Evolutionary conservation across 257 asterid species (phyloP).

Genomic region (Plectranthus barbatus): DNA sequence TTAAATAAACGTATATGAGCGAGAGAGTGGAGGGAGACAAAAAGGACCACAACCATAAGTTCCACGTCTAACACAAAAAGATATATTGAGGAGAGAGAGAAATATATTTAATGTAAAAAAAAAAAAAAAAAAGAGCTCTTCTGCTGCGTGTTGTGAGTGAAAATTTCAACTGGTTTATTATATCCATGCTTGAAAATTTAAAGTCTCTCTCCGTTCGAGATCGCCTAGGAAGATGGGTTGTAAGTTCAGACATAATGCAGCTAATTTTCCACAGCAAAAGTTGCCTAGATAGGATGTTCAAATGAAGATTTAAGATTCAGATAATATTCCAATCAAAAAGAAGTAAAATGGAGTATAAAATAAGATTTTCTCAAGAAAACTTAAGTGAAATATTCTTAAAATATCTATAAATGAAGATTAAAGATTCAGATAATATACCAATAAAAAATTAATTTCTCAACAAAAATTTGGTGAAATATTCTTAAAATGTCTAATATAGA

Average conservation of each 20-base stretch:
- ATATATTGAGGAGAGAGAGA: slow-evolving; percentile 7
- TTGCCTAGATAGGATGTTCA: slow-evolving; percentile 11
- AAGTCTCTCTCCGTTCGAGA: slow-evolving; percentile 21
- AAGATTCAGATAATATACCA: no score
- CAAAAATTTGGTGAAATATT: no score
- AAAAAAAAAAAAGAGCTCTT: background rate
- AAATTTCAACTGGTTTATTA: background rate
- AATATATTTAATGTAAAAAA: slow-evolving; percentile 19
- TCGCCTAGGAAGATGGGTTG: slow-evolving; percentile 12
- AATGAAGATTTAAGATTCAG: no score
- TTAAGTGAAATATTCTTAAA: no score
- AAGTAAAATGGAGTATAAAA: no score
- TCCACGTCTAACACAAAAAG: background rate
- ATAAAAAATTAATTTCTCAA: no score
- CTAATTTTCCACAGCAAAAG: slow-evolving; percentile 13
- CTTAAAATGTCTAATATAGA: no score
- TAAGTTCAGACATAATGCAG: slow-evolving; percentile 19
- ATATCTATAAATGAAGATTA: no score
- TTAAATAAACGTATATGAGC: background rate
- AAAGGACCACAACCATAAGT: slow-evolving; percentile 22
- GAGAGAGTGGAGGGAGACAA: slow-evolving; percentile 16
- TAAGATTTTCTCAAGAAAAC: no score
- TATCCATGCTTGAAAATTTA: slow-evolving; percentile 1
- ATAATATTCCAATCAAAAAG: no score
- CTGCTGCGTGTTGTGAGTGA: slow-evolving; percentile 4